Percentiles rank a stretch among this genome's conserved stretches.
These are phyloP conservation scores for Coniochaeta hoffmannii DNA, from an alignment of 2,329 filamentous ascomycete genomes.

Conservation along the genomic window DNA sequence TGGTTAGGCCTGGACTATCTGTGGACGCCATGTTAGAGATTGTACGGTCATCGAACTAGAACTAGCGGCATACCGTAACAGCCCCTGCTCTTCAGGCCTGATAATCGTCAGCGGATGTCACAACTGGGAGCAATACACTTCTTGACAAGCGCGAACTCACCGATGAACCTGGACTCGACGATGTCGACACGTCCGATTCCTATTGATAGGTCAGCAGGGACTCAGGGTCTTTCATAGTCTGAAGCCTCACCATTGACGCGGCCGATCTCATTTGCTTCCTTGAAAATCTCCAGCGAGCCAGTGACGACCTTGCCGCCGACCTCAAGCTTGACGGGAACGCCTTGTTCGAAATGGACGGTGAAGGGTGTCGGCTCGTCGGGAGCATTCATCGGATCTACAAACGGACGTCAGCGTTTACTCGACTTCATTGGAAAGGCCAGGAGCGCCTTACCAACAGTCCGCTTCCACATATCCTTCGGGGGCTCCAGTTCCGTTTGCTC, in stretches of 20 bases:
- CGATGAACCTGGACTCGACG: conserved; percentile 24
- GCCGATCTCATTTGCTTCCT: conserved; percentile 56
- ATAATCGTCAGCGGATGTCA: no score
- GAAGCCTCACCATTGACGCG: conserved; percentile 42
- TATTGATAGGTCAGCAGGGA: no score
- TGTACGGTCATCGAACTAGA: neutral
- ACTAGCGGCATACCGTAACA: neutral
- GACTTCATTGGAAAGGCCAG: neutral
- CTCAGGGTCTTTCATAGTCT: no score
- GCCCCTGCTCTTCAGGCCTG: neutral
- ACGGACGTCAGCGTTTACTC: conserved; percentile 1
- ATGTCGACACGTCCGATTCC: conserved; percentile 61
- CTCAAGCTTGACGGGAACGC: conserved; percentile 57
- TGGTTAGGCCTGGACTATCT: neutral
- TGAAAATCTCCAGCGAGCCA: conserved; percentile 58
- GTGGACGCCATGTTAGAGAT: neutral
- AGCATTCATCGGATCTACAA: conserved; percentile 49
- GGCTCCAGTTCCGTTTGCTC: conserved; percentile 52
- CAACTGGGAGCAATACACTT: no score
- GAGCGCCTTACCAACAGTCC: conserved; percentile 30
- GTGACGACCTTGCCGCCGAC: conserved; percentile 50
- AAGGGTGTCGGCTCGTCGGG: conserved; percentile 59
- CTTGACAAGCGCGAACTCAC: no score
- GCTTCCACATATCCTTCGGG: conserved; percentile 65
- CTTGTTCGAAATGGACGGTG: conserved; percentile 59